These are phyloP conservation scores for Fabrea salina DNA, from an alignment of 169 alveolate species.

Conservation along the genomic window DNA sequence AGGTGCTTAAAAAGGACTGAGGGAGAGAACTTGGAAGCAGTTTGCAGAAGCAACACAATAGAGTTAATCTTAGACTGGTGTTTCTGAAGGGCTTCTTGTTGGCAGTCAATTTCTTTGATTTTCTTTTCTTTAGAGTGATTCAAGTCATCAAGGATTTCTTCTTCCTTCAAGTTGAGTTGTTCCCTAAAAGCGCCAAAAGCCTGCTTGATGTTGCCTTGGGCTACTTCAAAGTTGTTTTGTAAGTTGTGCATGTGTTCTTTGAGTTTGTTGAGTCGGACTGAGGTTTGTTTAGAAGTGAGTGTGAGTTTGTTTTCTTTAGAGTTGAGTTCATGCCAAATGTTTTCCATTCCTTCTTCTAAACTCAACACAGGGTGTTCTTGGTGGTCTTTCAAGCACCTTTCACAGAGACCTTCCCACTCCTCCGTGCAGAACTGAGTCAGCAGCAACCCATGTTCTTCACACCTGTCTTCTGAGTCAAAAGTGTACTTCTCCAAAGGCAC, in stretches of 20 bases:
- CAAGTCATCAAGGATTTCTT: background rate
- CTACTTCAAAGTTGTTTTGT: background rate
- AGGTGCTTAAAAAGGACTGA: background rate
- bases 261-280: background rate
- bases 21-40: background rate
- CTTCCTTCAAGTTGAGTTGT: conserved; percentile 15
- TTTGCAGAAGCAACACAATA: background rate
- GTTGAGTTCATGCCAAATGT: conserved; percentile 8
- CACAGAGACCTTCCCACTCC: conserved; percentile 21
- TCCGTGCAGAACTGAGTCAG: conserved; percentile 15
- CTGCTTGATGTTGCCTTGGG: background rate
- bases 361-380: conserved; percentile 11
- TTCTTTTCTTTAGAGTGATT: background rate
- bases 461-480: background rate
- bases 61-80: background rate
- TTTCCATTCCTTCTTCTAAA: background rate
- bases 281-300: background rate
- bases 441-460: background rate
- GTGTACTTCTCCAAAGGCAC: background rate
- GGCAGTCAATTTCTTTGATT: background rate
- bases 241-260: background rate
- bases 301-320: background rate
- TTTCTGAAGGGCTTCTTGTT: background rate
- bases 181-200: background rate
- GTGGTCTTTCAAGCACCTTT: background rate